Percentiles rank a stretch among this genome's conserved stretches.
Conservation (phyloP, 2,329 filamentous ascomycete species). For the Whalleya microplaca region DNA sequence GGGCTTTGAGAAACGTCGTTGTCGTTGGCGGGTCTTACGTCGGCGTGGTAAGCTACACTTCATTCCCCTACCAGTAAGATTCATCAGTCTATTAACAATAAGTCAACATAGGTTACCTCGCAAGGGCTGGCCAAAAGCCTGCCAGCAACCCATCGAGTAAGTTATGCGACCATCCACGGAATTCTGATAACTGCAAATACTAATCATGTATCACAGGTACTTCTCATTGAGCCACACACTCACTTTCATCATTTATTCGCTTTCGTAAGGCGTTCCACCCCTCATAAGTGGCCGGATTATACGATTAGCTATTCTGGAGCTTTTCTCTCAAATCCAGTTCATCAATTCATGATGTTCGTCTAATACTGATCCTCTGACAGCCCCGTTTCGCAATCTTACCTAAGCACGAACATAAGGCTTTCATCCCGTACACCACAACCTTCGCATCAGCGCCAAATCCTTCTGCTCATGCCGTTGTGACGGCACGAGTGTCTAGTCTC, state of each 20-base stretch:
- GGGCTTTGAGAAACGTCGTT: slow-evolving; percentile 42
- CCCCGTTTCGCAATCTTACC: slow-evolving; percentile 49
- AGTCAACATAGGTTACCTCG: slow-evolving; percentile 33
- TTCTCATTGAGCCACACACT: slow-evolving; percentile 52
- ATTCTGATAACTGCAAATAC: background rate
- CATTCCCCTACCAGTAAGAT: background rate
- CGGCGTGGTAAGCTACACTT: slow-evolving; percentile 38
- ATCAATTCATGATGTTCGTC: background rate
- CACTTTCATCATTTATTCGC: slow-evolving; percentile 54
- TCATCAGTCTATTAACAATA: slow-evolving; percentile 1
- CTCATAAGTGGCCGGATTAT: background rate
- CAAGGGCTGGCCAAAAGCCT: slow-evolving; percentile 43
- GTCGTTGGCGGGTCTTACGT: slow-evolving; percentile 53
- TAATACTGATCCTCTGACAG: slow-evolving; percentile 14
- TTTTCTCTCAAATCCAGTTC: too few relatives aligned
- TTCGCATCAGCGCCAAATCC: slow-evolving; percentile 37
- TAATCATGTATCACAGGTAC: slow-evolving; percentile 25
- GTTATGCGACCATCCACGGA: slow-evolving; percentile 1
- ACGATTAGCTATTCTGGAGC: too few relatives aligned
- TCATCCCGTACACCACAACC: slow-evolving; percentile 49
- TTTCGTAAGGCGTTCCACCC: slow-evolving; percentile 37
- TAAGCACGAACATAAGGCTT: slow-evolving; percentile 49
- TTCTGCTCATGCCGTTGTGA: slow-evolving; percentile 38
- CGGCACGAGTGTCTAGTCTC: slow-evolving; percentile 39
- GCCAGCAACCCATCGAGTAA: slow-evolving; percentile 40